Evolutionary conservation across 2,329 filamentous ascomycete species (phyloP), one percentile per base, ranked within the genome.

Genomic region (Diplodia intermedia): DNA sequence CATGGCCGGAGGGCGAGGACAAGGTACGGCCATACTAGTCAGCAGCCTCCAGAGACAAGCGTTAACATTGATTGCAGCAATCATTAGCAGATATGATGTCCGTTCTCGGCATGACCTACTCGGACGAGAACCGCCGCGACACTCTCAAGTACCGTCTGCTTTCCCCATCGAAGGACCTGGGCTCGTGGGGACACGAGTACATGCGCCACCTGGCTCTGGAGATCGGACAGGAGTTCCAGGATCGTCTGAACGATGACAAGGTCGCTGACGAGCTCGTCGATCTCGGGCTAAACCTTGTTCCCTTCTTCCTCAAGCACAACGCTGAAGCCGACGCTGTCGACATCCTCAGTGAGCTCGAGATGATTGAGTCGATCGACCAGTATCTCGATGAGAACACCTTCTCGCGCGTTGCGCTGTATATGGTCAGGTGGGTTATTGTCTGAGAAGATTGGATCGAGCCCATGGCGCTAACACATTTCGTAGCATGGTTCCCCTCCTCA

Each of bases 151-250:
- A 95, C 84, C 90, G 95, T 72, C 86, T 99, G 63, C 86, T 97
- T 69, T 91, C 94, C 43, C 93, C 94, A 36, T 92, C 93, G 49
- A 89, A 93, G 79, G 95, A 99, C 80, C 93, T 99, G 76, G 91
- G 90, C 68, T 97, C 94, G 6, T 99, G 95, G 95, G 95, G 95
- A 69, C 96, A 99, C 79, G 95, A 99, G 85, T 99, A 99, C 80
- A 93, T 96, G 77, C 88, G 96, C 70, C 96, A 99, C 82, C 85
- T 99, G 72, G 94, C 95, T 31, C 85, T 99, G 69, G 94, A 99
- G 82, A 95, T 99, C 72, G 95, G 95, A 67, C 91, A 97, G 80
- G 94, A 98, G 71, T 97, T 96, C 78, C 91, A 89, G 77, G 94
- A 93, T 81, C 89, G 94, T 73, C 83, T 97, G 79, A 90, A 92